phyloP scores from a whole-genome alignment of 371 early-diverging fungal species.

The Capillidium heterosporum region DNA sequence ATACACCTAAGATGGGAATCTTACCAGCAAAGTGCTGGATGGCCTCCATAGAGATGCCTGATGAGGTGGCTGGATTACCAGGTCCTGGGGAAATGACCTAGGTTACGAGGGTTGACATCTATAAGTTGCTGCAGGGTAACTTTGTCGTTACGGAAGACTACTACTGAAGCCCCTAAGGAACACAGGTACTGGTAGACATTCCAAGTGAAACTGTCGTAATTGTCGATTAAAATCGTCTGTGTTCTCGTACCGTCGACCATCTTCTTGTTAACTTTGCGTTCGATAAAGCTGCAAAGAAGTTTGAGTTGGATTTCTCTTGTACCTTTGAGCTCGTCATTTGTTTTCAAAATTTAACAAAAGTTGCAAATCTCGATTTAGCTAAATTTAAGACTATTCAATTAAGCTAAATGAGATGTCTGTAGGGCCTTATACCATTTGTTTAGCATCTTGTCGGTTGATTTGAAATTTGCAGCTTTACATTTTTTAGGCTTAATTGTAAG shows the following conservation, averaged over 20 bases:
- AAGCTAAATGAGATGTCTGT: no score
- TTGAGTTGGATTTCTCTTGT: no score
- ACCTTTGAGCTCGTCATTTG: no score
- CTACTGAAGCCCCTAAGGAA: constrained; percentile 76
- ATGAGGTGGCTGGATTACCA: constrained; percentile 77
- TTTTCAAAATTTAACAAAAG: no score
- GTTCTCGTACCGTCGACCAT: not conserved
- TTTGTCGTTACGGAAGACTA: constrained; percentile 83
- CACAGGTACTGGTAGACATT: constrained; percentile 90
- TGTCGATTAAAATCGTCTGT: constrained; percentile 77
- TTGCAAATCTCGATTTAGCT: no score
- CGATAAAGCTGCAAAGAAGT: no score
- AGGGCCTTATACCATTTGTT: no score
- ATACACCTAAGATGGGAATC: constrained; percentile 91
- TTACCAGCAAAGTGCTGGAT: constrained; percentile 77
- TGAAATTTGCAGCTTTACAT: no score
- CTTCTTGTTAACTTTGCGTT: no score
- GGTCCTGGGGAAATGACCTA: constrained; percentile 94
- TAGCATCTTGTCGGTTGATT: no score
- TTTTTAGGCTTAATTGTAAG: no score
- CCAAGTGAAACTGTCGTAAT: constrained; percentile 96
- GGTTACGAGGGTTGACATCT: constrained; percentile 64
- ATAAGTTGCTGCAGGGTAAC: constrained; percentile 65
- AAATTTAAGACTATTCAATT: no score
- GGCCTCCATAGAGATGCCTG: constrained; percentile 72